Percentiles rank a stretch among this genome's conserved stretches.
Conservation (phyloP, 2,329 filamentous ascomycete genomes). For the Orbilia javanica region DNA sequence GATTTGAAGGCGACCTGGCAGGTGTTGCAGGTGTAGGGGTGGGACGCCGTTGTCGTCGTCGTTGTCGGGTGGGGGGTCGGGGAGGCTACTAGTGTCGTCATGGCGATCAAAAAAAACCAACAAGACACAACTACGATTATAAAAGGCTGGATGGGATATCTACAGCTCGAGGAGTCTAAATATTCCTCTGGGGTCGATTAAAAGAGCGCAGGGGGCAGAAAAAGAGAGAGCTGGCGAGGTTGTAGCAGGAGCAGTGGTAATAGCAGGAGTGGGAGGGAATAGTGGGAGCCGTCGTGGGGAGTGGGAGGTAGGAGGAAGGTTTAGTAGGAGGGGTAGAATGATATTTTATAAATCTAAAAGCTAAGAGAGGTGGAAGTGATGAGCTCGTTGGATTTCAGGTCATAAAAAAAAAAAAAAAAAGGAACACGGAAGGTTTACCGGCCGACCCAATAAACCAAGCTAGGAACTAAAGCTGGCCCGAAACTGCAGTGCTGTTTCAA, state of each 20-base stretch:
- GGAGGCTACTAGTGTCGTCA: constrained; percentile 56
- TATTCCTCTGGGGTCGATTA: not conserved
- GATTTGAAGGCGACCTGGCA: constrained; percentile 97
- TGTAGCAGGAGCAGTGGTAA: no score
- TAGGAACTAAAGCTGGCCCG: no score
- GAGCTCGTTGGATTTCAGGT: constrained; percentile 9
- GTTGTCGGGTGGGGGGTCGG: constrained; percentile 36
- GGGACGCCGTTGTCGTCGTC: constrained; percentile 66
- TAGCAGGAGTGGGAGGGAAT: no score
- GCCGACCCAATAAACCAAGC: constrained; percentile 11
- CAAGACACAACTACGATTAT: no score
- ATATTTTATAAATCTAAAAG: not conserved
- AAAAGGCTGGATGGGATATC: not conserved
- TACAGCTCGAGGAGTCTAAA: not conserved
- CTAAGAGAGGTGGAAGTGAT: not conserved
- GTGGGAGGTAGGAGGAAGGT: not conserved
- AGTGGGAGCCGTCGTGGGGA: no score
- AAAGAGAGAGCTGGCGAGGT: not conserved
- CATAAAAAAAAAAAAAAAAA: constrained; percentile 25
- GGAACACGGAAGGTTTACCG: constrained; percentile 17
- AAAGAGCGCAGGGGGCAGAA: no score
- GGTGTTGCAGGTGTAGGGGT: constrained; percentile 98
- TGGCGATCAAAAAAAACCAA: not conserved
- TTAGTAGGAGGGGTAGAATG: constrained; percentile 6
- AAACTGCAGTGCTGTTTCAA: not conserved